A percentile compares a stretch with the other conserved stretches of the same genome.
Evolutionary conservation across 768 basidiomycete genomes (phyloP).

Genomic region (Kwoniella shandongensis): DNA sequence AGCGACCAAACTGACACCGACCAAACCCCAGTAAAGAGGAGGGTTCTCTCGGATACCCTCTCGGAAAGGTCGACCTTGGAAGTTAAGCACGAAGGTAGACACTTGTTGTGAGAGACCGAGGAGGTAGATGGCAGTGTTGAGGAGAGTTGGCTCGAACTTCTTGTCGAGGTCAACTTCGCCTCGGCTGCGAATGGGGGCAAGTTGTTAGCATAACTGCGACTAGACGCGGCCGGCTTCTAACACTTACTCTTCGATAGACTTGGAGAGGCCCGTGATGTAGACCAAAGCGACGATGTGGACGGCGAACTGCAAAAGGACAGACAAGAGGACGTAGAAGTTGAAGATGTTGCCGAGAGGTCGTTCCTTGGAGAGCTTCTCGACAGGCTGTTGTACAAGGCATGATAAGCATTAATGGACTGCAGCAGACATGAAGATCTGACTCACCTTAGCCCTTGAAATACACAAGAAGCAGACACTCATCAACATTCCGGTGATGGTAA

Average conservation of each 20-base stretch:
- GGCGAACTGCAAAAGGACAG: slow-evolving; percentile 88
- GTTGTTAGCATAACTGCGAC: slow-evolving; percentile 2
- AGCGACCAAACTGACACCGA: slow-evolving; percentile 85
- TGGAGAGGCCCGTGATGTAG: slow-evolving; percentile 87
- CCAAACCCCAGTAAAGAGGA: slow-evolving; percentile 86
- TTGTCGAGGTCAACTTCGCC: slow-evolving; percentile 89
- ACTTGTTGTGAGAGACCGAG: slow-evolving; percentile 95
- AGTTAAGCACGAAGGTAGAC: slow-evolving; percentile 97
- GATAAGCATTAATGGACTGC: not conserved
- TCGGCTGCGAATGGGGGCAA: slow-evolving; percentile 54
- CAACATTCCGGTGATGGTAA: slow-evolving; percentile 91
- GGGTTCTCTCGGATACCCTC: slow-evolving; percentile 96
- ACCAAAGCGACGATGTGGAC: slow-evolving; percentile 86
- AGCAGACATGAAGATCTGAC: slow-evolving; percentile 29
- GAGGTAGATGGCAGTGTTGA: slow-evolving; percentile 96
- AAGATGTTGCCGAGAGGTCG: slow-evolving; percentile 94
- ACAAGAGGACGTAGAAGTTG: slow-evolving; percentile 90
- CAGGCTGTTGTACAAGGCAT: slow-evolving; percentile 62
- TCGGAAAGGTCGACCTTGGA: slow-evolving; percentile 96
- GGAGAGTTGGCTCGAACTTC: slow-evolving; percentile 88
- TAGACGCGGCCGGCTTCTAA: not conserved
- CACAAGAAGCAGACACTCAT: slow-evolving; percentile 99
- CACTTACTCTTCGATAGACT: slow-evolving; percentile 67
- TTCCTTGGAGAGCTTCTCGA: slow-evolving; percentile 90
- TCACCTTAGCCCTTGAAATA: slow-evolving; percentile 92